phyloP scores from a whole-genome alignment of 805 yeast genomes.

The Candida morakotiae region DNA sequence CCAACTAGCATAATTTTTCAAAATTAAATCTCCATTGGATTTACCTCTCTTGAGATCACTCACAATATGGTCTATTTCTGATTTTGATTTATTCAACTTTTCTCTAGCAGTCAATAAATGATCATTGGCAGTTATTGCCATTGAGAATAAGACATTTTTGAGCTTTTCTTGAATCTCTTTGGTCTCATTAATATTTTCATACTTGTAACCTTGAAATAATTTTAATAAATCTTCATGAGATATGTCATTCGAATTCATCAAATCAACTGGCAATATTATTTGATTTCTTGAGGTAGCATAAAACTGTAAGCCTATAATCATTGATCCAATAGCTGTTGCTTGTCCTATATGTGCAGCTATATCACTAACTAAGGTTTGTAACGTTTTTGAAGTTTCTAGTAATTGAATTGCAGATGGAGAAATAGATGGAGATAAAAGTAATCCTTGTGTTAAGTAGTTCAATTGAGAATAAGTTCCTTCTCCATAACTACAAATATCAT shows the following conservation, averaged over 20 bases:
- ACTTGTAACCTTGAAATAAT: conserved; percentile 39
- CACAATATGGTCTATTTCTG: conserved; percentile 31
- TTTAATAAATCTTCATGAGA: conserved; percentile 64
- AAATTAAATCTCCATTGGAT: conserved; percentile 12
- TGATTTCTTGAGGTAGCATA: conserved; percentile 49
- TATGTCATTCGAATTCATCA: conserved; percentile 48
- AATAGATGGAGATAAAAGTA: conserved; percentile 51
- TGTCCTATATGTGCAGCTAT: conserved; percentile 81
- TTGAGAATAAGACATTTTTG: conserved; percentile 60
- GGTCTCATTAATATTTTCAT: conserved; percentile 18
- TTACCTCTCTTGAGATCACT: conserved; percentile 19
- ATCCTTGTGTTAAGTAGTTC: conserved; percentile 61
- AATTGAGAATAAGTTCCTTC: conserved; percentile 77
- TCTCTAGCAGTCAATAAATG: conserved; percentile 66
- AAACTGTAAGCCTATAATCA: conserved; percentile 56
- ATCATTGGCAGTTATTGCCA: conserved; percentile 75
- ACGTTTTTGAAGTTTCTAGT: conserved; percentile 40
- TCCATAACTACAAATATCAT: conserved; percentile 68
- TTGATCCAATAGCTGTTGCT: conserved; percentile 66
- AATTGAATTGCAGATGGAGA: conserved; percentile 52
- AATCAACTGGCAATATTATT: conserved; percentile 60
- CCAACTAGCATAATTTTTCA: conserved; percentile 32
- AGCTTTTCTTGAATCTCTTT: conserved; percentile 32
- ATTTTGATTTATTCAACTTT: conserved; percentile 41
- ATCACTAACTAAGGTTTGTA: conserved; percentile 49